Conservation (phyloP, 2,329 filamentous ascomycete genomes). For the Byssothecium circinans region DNA sequence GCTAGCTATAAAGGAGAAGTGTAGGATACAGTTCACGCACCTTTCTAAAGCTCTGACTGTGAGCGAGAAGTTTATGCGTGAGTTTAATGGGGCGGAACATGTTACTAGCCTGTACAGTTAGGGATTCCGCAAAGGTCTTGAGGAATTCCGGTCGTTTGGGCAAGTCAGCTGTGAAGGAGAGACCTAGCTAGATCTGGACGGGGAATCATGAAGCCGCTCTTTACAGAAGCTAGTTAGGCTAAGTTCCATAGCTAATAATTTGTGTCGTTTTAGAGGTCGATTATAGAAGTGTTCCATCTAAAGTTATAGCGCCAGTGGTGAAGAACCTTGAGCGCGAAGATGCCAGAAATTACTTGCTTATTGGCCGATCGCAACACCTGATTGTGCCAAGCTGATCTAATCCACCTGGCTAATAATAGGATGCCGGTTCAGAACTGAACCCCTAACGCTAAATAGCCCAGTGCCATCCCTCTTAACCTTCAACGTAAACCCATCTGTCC, state of each 20-base stretch:
- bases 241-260: background rate
- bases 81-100: too few relatives aligned
- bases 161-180: background rate
- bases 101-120: too few relatives aligned
- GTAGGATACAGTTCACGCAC: too few relatives aligned
- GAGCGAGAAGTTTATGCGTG: too few relatives aligned
- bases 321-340: background rate
- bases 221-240: background rate
- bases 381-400: background rate
- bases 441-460: background rate
- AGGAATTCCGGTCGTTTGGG: too few relatives aligned
- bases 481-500: constrained; percentile 5
- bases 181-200: constrained; percentile 3
- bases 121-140: too few relatives aligned
- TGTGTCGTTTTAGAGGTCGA: background rate
- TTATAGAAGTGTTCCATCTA: too few relatives aligned
- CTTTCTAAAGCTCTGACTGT: too few relatives aligned
- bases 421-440: constrained; percentile 4
- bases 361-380: background rate
- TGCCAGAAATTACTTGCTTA: background rate
- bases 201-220: background rate
- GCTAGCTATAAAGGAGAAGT: too few relatives aligned
- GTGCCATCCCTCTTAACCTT: constrained; percentile 5
- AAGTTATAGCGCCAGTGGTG: too few relatives aligned
- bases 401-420: constrained; percentile 3